These are phyloP conservation scores for Purpureocillium takamizusanense DNA, from an alignment of 2,329 filamentous ascomycete genomes.

Conservation along the genomic window DNA sequence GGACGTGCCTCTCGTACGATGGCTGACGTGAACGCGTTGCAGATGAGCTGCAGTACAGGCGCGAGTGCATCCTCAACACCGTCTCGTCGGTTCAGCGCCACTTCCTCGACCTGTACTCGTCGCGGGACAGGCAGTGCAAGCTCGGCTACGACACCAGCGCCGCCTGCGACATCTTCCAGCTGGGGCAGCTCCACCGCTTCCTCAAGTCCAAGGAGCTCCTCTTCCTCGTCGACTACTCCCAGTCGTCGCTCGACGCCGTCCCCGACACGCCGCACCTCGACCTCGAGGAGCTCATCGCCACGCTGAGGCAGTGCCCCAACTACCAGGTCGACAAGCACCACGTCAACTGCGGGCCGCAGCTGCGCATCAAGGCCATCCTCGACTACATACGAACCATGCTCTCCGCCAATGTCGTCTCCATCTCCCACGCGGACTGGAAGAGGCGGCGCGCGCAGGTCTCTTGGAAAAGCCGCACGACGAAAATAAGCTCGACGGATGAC, in stretches of 20 bases:
- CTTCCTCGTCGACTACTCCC: slow-evolving; percentile 47
- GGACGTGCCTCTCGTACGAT: no score
- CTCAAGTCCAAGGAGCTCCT: slow-evolving; percentile 53
- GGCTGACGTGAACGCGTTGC: neutral
- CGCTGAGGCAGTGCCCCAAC: slow-evolving; percentile 55
- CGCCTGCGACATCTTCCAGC: slow-evolving; percentile 69
- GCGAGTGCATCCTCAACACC: slow-evolving; percentile 58
- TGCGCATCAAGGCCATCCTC: slow-evolving; percentile 54
- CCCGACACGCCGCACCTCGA: slow-evolving; percentile 48
- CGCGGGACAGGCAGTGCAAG: slow-evolving; percentile 58
- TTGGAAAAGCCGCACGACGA: slow-evolving; percentile 24
- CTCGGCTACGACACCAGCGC: slow-evolving; percentile 65
- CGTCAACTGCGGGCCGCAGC: slow-evolving; percentile 62
- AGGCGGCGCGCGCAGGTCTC: slow-evolving; percentile 26
- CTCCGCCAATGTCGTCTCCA: slow-evolving; percentile 32
- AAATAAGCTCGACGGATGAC: slow-evolving; percentile 4
- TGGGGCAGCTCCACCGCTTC: slow-evolving; percentile 70
- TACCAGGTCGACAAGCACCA: slow-evolving; percentile 72
- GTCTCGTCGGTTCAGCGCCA: slow-evolving; percentile 61
- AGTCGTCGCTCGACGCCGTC: slow-evolving; percentile 33
- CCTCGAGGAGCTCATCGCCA: slow-evolving; percentile 49
- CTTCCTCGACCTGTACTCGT: slow-evolving; percentile 59
- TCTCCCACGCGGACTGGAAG: slow-evolving; percentile 39
- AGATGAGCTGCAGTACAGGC: slow-evolving; percentile 59
- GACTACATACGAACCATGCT: slow-evolving; percentile 54